These are phyloP conservation scores for Escallonia herrerae DNA, from an alignment of 129 eudicot genomes.

Conservation along the genomic window DNA sequence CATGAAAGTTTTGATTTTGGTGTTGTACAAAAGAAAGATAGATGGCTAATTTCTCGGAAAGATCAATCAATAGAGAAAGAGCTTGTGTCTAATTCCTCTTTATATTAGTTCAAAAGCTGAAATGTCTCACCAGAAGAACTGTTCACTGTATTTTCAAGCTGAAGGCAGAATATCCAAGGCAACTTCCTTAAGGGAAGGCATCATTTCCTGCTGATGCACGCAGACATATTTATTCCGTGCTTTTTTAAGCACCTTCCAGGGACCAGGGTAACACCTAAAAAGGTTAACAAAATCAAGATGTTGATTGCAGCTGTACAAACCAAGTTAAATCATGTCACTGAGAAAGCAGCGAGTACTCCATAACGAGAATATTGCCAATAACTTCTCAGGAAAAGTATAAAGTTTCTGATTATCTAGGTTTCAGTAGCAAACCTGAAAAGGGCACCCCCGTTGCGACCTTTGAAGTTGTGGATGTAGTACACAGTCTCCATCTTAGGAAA, in stretches of 20 bases:
- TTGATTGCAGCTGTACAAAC: too few species aligned
- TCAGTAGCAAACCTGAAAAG: conserved; percentile 68
- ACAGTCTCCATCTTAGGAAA: conserved; percentile 90
- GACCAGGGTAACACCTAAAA: conserved; percentile 82
- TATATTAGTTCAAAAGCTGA: neutral
- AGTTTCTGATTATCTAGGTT: neutral
- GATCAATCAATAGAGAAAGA: neutral
- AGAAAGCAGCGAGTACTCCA: neutral
- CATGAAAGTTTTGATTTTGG: too few species aligned
- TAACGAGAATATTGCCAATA: neutral
- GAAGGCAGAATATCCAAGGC: conserved; percentile 92
- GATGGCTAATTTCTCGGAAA: neutral
- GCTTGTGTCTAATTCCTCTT: neutral
- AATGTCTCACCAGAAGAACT: conserved; percentile 14
- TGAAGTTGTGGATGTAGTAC: conserved; percentile 92
- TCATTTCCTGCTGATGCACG: conserved; percentile 66
- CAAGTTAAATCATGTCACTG: too few species aligned
- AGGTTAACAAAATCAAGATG: too few species aligned
- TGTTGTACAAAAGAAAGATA: neutral
- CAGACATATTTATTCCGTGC: conserved; percentile 51
- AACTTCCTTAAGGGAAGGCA: conserved; percentile 93
- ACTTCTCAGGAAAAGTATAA: neutral
- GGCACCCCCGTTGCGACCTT: conserved; percentile 82
- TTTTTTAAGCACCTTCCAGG: conserved; percentile 80
- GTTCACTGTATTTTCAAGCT: conserved; percentile 22